Base-by-base conservation (phyloP, 108 stramenopile species). In the Schizochytrium sp. region DNA sequence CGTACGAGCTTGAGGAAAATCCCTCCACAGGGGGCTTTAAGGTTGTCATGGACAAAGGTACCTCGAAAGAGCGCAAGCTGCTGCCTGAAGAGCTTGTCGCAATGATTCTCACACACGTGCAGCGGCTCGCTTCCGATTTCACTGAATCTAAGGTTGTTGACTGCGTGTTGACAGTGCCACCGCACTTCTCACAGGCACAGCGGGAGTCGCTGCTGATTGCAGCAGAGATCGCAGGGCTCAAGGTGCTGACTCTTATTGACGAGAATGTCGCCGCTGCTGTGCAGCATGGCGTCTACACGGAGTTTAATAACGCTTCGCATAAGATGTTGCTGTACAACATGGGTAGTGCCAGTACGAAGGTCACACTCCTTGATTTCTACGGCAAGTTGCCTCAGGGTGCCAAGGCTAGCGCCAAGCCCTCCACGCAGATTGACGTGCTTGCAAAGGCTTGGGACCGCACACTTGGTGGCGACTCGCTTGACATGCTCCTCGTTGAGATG, bases 261-360 rank as follows among this genome's bases (percentile, higher is more conserved):
- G 98, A 99, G 91, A 98, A 97, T 90, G 97, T 98, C 5, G 99
- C 99, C 17, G 97, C 98, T 8, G 98, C 98, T 8, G 90, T 99
- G 19, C 97, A 99, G 89, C 98, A 95, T 92, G 98, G 96, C 10
- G 97, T 99, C 93, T 98, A 99, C 92, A 95, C 97, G 61, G 92
- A 95, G 47, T 95, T 94, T 89, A 56, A 60, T 53, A 97, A 97
- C 46, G 95, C 96, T 61, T 56, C 93, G 53, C 88, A 96, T 89
- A 93, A 91, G 56, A 93, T 97, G 56, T 90, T 99, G 56, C 98
- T 99, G 92, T 99, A 98, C 96, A 99, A 99, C 95, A 94, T 98
- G 95, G 99, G 99, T 57, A 97, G 97, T 7, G 94, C 93, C 38
- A 91, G 96, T 17, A 87, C 97, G 50, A 97, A 99, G 91, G 99